Evolutionary conservation across 2,329 filamentous ascomycete species (phyloP), one percentile per base, ranked within the genome.

Genomic region (Fusarium buharicum): DNA sequence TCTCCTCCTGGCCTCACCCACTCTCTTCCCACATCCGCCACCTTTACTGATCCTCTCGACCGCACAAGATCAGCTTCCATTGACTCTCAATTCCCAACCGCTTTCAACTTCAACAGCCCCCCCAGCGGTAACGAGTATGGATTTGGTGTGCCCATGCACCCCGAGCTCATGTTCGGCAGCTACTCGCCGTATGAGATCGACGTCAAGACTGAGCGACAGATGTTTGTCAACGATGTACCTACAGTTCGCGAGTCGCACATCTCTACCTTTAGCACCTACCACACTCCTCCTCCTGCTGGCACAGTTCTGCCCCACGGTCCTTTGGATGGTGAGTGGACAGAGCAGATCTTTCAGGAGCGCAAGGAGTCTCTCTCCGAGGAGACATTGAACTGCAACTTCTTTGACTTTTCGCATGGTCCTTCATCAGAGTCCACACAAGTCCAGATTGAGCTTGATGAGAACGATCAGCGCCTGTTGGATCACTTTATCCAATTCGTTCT

Each of bases 121-220:
- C 84, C 84, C 6, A 79, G 77, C 53, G 78, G 78, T 53, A 74
- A 76, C 47, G 83, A 86, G 45, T 87, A 83, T 78, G 86, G 82
- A 72, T 90, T 90, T 79, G 85, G 82, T 65, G 78, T 80, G 16
- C 83, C 85, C 79, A 84, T 89, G 77, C 90, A 85, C 66, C 78
- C 82, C 12, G 84, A 90, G 74, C 77, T 86, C 72, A 81, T 85
- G 77, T 83, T 84, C 57, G 75, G 75, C 62, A 79, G 84, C 64
- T 90, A 85, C 75, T 86, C 90, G 17, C 92, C 93, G 0, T 97
- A 96, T 74, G 94, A 97, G 77, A 89, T 97, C 59, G 94, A 97
- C 75, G 90, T 98, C 80, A 96, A 94, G 84, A 97, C 93, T 1
- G 94, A 97, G 79, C 86, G 92, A 64, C 92, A 97, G 69, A 93